phyloP scores from a whole-genome alignment of 2,329 filamentous ascomycete genomes.

The Phyllosticta paracitricarpa region DNA sequence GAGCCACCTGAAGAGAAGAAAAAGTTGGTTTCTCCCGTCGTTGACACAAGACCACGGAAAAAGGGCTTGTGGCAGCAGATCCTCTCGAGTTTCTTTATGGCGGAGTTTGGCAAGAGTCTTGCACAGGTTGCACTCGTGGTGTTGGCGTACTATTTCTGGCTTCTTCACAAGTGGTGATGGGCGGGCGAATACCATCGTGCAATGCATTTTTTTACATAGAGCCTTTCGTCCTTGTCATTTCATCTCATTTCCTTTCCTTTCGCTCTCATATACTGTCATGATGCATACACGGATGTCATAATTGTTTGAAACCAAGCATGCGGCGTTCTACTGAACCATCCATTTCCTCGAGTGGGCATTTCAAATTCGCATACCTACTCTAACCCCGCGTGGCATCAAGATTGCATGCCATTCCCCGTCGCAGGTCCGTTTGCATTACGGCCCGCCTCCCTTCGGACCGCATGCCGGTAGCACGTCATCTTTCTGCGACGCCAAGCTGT shows the following conservation, averaged over 20 bases:
- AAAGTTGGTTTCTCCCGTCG: conserved; percentile 18
- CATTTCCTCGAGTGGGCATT: too few relatives aligned
- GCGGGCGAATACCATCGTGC: not conserved
- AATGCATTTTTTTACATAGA: not conserved
- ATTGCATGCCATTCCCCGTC: not conserved
- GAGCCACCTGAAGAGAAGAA: conserved; percentile 17
- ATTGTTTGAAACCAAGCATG: not conserved
- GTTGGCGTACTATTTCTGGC: conserved; percentile 54
- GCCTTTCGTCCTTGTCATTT: not conserved
- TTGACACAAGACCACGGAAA: conserved; percentile 21
- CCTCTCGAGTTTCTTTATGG: conserved; percentile 28
- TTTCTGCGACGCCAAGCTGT: not conserved
- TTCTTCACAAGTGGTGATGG: conserved; percentile 39
- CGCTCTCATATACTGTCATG: not conserved
- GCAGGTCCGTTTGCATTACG: not conserved
- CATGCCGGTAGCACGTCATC: not conserved
- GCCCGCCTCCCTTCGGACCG: not conserved
- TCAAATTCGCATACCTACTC: too few relatives aligned
- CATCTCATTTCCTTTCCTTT: not conserved
- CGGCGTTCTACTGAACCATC: not conserved
- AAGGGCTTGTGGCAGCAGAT: conserved; percentile 22
- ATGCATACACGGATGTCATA: not conserved
- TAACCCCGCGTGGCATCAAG: not conserved
- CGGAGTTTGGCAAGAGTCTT: conserved; percentile 52
- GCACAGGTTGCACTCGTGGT: conserved; percentile 56